Evolutionary conservation across 2,329 filamentous ascomycete genomes (phyloP), one percentile per base, ranked within the genome.

Genomic region (Trichoderma koningii): DNA sequence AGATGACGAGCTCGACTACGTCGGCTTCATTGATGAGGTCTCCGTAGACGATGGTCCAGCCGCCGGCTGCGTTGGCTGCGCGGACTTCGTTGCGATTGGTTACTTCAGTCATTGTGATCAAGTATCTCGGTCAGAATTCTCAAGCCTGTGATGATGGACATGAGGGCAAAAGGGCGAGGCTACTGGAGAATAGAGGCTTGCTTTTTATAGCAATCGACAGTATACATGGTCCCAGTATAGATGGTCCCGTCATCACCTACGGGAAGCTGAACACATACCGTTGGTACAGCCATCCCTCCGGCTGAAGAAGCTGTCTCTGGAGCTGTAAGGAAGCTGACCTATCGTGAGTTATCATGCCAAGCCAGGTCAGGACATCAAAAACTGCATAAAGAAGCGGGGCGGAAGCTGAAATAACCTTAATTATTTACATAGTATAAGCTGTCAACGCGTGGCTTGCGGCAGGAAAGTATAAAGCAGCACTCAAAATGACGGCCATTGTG

Each of bases 351-450:
- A 19, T 4, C 26, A 14, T 26, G n/a, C 17, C 17, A 0, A 52
- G 12, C 50, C 19, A 6, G 34, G 7, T 1, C 5, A 7, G 5
- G 12, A 19, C 5, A 12, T 30, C 17, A 19, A 28, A 1, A 5
- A 30, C 26, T n/a, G 15, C 6, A 17, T n/a, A 2, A 19, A 19
- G n/a, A 3, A 45, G 5, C 26, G 50, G 26, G 2, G 17, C 34
- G 9, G 12, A 38, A 30, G 50, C 50, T 52, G 50, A 30, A 52
- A 34, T 52, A 52, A 52, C 50, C 50, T 52, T 52, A 51, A n/a
- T 52, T 52, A 14, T 38, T 4, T 14, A 14, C 12, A 5, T 52
- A 52, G 17, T 7, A 14, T 30, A 52, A 9, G 19, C 7, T 52
- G 12, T 7, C 2, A 10, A 19, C 2, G 17, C 1, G 30, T 14